A percentile compares a stretch with the other conserved stretches of the same genome.
phyloP scores from a whole-genome alignment of 2,329 filamentous ascomycete species.

The Coniochaeta sp. region DNA sequence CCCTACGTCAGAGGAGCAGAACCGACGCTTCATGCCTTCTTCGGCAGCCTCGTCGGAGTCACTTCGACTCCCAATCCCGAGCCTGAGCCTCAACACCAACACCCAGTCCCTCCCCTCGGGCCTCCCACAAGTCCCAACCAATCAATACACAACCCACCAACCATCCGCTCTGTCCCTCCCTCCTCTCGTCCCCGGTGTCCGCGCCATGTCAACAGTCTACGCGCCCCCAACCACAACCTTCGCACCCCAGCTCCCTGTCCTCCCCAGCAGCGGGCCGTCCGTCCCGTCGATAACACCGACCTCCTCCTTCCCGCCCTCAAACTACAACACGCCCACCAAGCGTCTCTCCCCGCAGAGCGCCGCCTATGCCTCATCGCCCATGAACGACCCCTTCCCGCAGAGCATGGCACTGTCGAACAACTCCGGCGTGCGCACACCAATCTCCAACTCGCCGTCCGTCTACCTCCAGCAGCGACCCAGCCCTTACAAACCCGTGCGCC shows the following conservation, averaged over 20 bases:
- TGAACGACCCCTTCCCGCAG: constrained; percentile 55
- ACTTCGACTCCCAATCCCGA: constrained; percentile 60
- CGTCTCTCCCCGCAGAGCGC: constrained; percentile 44
- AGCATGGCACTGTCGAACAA: constrained; percentile 10
- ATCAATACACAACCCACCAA: constrained; percentile 34
- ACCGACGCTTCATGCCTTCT: neutral
- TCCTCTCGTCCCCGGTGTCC: constrained; percentile 51
- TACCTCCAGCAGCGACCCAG: constrained; percentile 85
- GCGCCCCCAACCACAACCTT: constrained; percentile 41
- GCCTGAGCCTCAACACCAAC: constrained; percentile 57
- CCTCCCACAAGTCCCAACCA: constrained; percentile 23
- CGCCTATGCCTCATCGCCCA: constrained; percentile 59
- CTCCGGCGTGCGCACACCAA: constrained; percentile 51
- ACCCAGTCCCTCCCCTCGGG: constrained; percentile 6
- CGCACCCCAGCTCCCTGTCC: constrained; percentile 26
- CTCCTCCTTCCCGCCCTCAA: constrained; percentile 23
- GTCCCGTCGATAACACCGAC: constrained; percentile 27
- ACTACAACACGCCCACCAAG: constrained; percentile 46
- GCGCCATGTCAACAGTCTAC: constrained; percentile 75
- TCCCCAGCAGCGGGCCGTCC: constrained; percentile 23
- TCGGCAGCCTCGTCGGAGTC: constrained; percentile 17
- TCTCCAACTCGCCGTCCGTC: constrained; percentile 76
- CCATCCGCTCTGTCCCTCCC: constrained; percentile 50
- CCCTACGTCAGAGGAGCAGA: neutral
- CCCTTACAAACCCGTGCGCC: constrained; percentile 84